Base-by-base conservation (phyloP, 148 eudicot species). In the Salicornia ramosissima region DNA sequence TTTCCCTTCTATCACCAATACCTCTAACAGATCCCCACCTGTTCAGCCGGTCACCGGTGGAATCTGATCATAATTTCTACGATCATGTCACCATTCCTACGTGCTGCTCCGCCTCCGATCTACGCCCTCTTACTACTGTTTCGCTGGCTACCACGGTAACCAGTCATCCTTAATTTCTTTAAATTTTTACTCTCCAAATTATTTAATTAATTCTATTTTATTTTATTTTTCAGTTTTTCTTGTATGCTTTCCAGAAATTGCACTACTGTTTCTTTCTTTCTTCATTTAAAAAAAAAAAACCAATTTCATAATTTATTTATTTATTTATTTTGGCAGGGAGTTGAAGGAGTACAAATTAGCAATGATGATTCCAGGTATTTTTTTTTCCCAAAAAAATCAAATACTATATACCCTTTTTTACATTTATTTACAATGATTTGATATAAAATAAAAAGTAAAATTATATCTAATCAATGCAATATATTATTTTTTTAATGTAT, bases 1-100 rank as follows among this genome's bases (percentile, higher is more conserved):
- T 78, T 1, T 77, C 86, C 24, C 81, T 78, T 67, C 80, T 81
- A 10, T 81, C 84, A 8, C 85, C 87, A 0, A 58, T 67, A 21
- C 81, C 79, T 18, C 57, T 81, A 30, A 33, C 87, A 80, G 89
- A 85, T 83, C 84, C 75, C 73, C 76, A 81, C 71, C 86, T 83
- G n/a, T 84, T 83, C 74, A 80, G 55, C 80, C 81, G 68, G 43
- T 71, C 80, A 19, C 61, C 79, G 64, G 75, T 49, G 49, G 46
- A 70, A 75, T 25, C 25, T 34, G 19, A 12, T 18, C n/a, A 57
- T 10, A 19, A 11, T 39, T 73, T 82, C 42, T 74, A 86, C 61
- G 75, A 83, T 80, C 79, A 55, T 78, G 70, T 78, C 25, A 51
- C 66, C 25, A 28, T 55, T 29, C 43, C 34, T 9, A 62, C 82